A percentile compares a stretch with the other conserved stretches of the same genome.
Conservation (phyloP, 1,139 yeast species). For the Yamadazyma jaroonii region DNA sequence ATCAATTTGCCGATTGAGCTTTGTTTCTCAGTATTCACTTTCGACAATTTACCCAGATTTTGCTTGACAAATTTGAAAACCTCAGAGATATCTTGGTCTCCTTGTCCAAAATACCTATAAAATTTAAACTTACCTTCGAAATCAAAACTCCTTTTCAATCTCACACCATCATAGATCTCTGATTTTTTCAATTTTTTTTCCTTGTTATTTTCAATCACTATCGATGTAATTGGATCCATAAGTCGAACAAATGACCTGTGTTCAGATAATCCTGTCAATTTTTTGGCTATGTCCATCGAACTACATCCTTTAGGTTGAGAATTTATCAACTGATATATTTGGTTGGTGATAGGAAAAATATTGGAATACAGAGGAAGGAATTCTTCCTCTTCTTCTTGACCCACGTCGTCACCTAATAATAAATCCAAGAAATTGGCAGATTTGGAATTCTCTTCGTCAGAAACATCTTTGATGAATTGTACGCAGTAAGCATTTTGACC, state of each 20-base stretch:
- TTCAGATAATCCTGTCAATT: slow-evolving; percentile 54
- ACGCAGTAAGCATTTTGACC: slow-evolving; percentile 56
- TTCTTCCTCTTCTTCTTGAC: slow-evolving; percentile 13
- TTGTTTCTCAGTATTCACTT: slow-evolving; percentile 21
- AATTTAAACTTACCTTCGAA: slow-evolving; percentile 72
- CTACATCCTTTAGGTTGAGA: slow-evolving; percentile 49
- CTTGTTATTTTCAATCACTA: slow-evolving; percentile 22
- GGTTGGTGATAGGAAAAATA: slow-evolving; percentile 62
- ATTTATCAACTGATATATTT: slow-evolving; percentile 50
- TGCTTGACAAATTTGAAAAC: not conserved
- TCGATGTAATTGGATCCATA: slow-evolving; percentile 46
- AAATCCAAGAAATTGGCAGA: slow-evolving; percentile 13
- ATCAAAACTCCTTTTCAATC: slow-evolving; percentile 64
- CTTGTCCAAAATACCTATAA: slow-evolving; percentile 55
- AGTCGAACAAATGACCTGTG: slow-evolving; percentile 48
- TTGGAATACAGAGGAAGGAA: slow-evolving; percentile 40
- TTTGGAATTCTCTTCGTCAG: slow-evolving; percentile 19
- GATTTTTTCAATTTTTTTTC: slow-evolving; percentile 22
- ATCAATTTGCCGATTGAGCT: slow-evolving; percentile 7
- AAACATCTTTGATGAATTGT: slow-evolving; percentile 54
- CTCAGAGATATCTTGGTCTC: slow-evolving; percentile 3
- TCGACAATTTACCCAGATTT: slow-evolving; percentile 3
- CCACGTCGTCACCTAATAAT: slow-evolving; percentile 13
- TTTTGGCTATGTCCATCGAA: slow-evolving; percentile 49
- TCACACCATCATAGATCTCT: slow-evolving; percentile 22